Base-by-base conservation (phyloP, 257 asterid genomes). In the Lycium barbarum region DNA sequence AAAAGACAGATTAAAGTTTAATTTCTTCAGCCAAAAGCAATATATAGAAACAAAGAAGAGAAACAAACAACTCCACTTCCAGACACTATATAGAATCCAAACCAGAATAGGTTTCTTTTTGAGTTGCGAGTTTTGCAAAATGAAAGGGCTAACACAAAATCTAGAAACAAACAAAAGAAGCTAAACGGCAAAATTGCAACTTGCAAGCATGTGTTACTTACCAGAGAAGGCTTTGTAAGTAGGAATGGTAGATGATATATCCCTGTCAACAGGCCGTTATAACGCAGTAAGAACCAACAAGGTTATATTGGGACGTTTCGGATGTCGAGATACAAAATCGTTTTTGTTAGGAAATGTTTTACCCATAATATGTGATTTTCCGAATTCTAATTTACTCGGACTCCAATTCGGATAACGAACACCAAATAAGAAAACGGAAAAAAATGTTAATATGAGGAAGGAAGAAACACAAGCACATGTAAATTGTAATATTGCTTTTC, bases 171-270 rank as follows among this genome's bases (percentile, higher is more conserved):
- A 22, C 3, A 12, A 8, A 53, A 76, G 82, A 22, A 51, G 63
- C 82, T 7, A 74, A 74, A 49, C 11, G 43, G 61, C n/a, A 49
- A 76, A 26, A 26, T 65, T 65, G 9, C 45, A 65, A 51, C 43
- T 76, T 76, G 81, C 62, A 76, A 49, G 82, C 26, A 26, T 26
- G 6, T 3, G 14, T 76, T 53, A 55, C 49, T 78, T 53, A 5
- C 15, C 65, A 26, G 26, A 78, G 7, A 40, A 51, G 12, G 15
- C 65, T 78, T 78, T 22, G 53, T 13, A 53, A 78, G 13, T 51
- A 26, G 82, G 49, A 76, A 51, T 14, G 63, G 82, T 76, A 4
- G 65, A 76, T 76, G 26, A 76, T 76, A 15, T 22, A 47, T 53
- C 82, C 26, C 47, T 76, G 8, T 76, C 82, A 14, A 51, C 14